A percentile compares a stretch with the other conserved stretches of the same genome.
Evolutionary conservation across 2,329 filamentous ascomycete genomes (phyloP).

Genomic region (Cadophora sp.): DNA sequence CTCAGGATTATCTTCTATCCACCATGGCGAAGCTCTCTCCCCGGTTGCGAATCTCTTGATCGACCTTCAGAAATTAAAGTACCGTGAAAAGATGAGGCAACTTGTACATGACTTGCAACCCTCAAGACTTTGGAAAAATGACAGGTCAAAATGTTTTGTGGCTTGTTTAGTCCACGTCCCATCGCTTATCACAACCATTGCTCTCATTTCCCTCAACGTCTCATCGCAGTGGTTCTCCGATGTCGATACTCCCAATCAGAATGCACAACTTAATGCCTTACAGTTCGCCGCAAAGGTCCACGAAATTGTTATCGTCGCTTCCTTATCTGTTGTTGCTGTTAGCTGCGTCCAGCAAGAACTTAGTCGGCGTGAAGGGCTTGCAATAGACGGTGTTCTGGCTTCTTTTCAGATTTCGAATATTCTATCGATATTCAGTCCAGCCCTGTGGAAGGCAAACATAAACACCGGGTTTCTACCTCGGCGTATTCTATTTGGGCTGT

Average conservation of each 20-base stretch:
- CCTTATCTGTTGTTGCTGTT: not conserved
- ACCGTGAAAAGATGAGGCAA: no score
- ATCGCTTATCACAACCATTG: no score
- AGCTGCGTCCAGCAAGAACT: not conserved
- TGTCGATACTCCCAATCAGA: not conserved
- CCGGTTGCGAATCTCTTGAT: no score
- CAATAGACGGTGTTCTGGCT: not conserved
- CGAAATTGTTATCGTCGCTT: conserved; percentile 10
- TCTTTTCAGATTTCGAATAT: not conserved
- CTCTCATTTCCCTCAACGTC: no score
- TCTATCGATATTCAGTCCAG: not conserved
- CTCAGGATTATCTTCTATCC: no score
- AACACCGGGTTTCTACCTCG: not conserved
- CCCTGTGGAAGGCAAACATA: not conserved
- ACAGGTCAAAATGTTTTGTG: no score
- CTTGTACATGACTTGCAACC: no score
- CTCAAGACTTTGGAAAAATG: no score
- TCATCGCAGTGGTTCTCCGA: no score
- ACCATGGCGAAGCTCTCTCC: no score
- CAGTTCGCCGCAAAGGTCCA: conserved; percentile 8
- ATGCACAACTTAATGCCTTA: conserved; percentile 6
- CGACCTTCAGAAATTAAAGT: no score
- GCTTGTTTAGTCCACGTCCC: no score
- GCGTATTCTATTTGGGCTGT: not conserved
- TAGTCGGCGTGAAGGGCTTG: not conserved